phyloP scores from a whole-genome alignment of 2,329 filamentous ascomycete species.

The Tolypocladium endophyticum region DNA sequence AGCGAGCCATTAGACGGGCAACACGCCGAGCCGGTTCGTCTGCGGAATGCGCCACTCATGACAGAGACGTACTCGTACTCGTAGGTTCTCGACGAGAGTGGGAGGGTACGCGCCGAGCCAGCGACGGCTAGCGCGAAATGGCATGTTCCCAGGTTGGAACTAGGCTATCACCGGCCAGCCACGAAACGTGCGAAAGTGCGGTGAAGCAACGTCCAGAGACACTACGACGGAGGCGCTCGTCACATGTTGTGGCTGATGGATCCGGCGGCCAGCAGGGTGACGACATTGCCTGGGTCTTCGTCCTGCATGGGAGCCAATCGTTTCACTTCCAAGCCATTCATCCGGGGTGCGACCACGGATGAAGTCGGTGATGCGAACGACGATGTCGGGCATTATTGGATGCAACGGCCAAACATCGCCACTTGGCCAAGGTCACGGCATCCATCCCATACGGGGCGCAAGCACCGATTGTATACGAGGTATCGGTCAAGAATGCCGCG shows the following conservation, averaged over 20 bases:
- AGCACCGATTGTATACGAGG: not conserved
- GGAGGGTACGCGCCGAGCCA: not conserved
- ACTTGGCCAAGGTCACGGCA: not conserved
- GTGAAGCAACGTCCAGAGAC: conserved; percentile 4
- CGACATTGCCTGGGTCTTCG: not conserved
- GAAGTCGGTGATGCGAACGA: not conserved
- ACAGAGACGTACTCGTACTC: not conserved
- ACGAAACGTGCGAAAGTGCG: conserved; percentile 5
- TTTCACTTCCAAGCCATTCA: not conserved
- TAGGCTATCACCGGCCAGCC: conserved; percentile 7
- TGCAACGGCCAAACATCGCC: not conserved
- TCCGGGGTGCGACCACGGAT: not conserved
- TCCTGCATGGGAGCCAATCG: not conserved
- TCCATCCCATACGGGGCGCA: not conserved
- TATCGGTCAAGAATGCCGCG: not conserved
- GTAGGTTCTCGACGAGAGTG: not conserved
- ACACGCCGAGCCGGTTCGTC: not conserved
- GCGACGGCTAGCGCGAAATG: not conserved
- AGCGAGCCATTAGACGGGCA: not conserved
- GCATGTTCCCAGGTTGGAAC: not conserved
- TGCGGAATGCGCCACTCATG: not conserved
- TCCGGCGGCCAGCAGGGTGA: not conserved
- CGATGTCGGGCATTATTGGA: not conserved
- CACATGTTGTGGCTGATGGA: not conserved
- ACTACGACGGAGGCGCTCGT: not conserved